These are phyloP conservation scores for Geosmithia putterillii DNA, from an alignment of 2,329 filamentous ascomycete species.

Conservation along the genomic window DNA sequence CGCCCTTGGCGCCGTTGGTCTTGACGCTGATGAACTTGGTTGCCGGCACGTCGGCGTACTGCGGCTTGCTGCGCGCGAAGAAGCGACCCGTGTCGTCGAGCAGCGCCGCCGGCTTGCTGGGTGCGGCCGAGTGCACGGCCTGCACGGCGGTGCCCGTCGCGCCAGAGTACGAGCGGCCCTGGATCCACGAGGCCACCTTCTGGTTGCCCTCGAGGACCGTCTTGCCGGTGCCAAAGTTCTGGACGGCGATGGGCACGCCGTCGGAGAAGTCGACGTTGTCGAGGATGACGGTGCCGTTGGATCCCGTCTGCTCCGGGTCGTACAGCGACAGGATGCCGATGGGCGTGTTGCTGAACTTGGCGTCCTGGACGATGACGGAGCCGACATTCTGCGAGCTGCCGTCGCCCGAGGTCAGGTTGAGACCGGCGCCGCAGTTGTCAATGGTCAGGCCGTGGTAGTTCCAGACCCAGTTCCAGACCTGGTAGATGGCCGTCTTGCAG, in stretches of 20 bases:
- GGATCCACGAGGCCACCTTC: slow-evolving; percentile 60
- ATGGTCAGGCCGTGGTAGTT: slow-evolving; percentile 65
- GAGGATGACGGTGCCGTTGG: slow-evolving; percentile 72
- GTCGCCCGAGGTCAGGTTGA: slow-evolving; percentile 61
- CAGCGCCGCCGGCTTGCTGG: slow-evolving; percentile 55
- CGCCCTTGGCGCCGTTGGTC: slow-evolving; percentile 70
- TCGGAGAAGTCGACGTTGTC: slow-evolving; percentile 79
- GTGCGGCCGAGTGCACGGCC: slow-evolving; percentile 30
- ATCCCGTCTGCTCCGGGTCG: slow-evolving; percentile 44
- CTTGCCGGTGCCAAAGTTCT: slow-evolving; percentile 39
- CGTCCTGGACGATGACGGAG: slow-evolving; percentile 74
- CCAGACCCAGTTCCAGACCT: slow-evolving; percentile 92
- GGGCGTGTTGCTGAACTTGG: slow-evolving; percentile 61
- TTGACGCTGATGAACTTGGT: slow-evolving; percentile 74
- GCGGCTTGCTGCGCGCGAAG: slow-evolving; percentile 78
- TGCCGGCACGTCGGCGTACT: slow-evolving; percentile 61
- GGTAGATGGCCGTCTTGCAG: slow-evolving; percentile 72
- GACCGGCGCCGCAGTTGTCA: slow-evolving; percentile 60
- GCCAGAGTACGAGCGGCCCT: slow-evolving; percentile 62
- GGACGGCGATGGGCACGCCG: slow-evolving; percentile 55
- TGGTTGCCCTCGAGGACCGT: slow-evolving; percentile 57
- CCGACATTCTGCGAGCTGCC: slow-evolving; percentile 63
- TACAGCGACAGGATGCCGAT: slow-evolving; percentile 64
- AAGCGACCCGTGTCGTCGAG: slow-evolving; percentile 53
- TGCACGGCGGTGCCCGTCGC: slow-evolving; percentile 43